These are phyloP conservation scores for Grigorovia humatica DNA, from an alignment of 805 yeast species.

Conservation along the genomic window DNA sequence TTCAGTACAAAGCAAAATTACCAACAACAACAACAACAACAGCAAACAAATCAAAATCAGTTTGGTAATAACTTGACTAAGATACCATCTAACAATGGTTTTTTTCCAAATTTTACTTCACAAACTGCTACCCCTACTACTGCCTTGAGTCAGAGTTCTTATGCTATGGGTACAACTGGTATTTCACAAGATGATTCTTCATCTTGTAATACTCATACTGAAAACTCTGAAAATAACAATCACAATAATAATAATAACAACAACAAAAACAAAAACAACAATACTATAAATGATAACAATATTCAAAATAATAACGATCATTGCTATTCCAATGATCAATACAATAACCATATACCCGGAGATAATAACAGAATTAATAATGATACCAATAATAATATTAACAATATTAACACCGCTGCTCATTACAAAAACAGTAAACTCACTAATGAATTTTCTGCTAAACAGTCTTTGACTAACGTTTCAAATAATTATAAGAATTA, in stretches of 20 bases:
- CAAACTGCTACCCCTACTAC: slow-evolving; percentile 57
- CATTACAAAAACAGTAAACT: not conserved
- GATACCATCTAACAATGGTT: slow-evolving; percentile 7
- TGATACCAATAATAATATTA: slow-evolving; percentile 12
- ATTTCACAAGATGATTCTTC: slow-evolving; percentile 25
- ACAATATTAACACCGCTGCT: slow-evolving; percentile 7
- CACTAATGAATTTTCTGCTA: slow-evolving; percentile 3
- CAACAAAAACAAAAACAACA: not conserved
- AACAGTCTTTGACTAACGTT: slow-evolving; percentile 6
- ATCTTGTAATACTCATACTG: not conserved
- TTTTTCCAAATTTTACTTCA: slow-evolving; percentile 30
- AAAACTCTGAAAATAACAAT: not conserved
- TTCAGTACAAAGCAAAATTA: slow-evolving; percentile 14
- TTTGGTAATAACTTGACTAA: slow-evolving; percentile 1
- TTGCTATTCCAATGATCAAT: not conserved
- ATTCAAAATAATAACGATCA: not conserved
- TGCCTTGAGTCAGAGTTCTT: slow-evolving; percentile 49
- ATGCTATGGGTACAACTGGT: slow-evolving; percentile 61
- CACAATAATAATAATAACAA: not conserved
- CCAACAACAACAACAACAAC: slow-evolving; percentile 9
- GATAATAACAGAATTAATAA: slow-evolving; percentile 10
- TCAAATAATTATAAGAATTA: slow-evolving; percentile 1
- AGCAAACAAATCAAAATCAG: slow-evolving; percentile 5
- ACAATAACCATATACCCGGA: not conserved
- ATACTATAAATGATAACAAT: not conserved